These are phyloP conservation scores for Saxophila tyrrhenica DNA, from an alignment of 495 filamentous ascomycete genomes.

Conservation along the genomic window DNA sequence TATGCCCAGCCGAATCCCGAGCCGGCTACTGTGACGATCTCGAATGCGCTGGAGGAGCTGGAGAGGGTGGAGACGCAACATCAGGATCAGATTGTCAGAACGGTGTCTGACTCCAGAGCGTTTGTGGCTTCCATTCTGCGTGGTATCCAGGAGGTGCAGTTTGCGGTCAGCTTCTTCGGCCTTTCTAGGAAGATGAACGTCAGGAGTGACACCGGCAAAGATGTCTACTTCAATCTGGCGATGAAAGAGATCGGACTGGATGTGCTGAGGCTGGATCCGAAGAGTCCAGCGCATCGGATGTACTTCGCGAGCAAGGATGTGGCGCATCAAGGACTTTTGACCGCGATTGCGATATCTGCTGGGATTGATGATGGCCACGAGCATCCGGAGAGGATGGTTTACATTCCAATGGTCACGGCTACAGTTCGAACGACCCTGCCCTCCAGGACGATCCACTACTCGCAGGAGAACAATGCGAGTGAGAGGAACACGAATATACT, in stretches of 20 bases:
- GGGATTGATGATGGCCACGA: slow-evolving; percentile 80
- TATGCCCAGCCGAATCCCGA: slow-evolving; percentile 21
- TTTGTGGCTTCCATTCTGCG: slow-evolving; percentile 81
- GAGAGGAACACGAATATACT: slow-evolving; percentile 94
- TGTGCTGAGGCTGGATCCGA: slow-evolving; percentile 82
- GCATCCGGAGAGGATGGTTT: slow-evolving; percentile 75
- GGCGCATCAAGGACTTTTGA: slow-evolving; percentile 87
- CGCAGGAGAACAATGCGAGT: slow-evolving; percentile 53
- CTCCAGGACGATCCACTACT: slow-evolving; percentile 80
- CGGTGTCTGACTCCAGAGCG: slow-evolving; percentile 85
- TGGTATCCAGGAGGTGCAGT: slow-evolving; percentile 91
- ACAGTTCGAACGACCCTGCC: slow-evolving; percentile 91
- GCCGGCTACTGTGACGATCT: slow-evolving; percentile 39
- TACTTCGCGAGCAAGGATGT: slow-evolving; percentile 91
- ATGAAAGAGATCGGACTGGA: slow-evolving; percentile 96
- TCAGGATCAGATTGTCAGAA: slow-evolving; percentile 66
- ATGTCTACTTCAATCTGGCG: slow-evolving; percentile 70
- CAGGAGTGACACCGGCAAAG: slow-evolving; percentile 50
- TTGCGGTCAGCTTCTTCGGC: slow-evolving; percentile 86
- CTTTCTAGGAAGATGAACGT: slow-evolving; percentile 64
- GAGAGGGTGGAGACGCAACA: slow-evolving; percentile 55
- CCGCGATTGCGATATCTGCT: slow-evolving; percentile 82
- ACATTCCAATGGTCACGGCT: slow-evolving; percentile 95
- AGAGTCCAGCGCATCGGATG: slow-evolving; percentile 94
- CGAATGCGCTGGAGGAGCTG: slow-evolving; percentile 68